Base-by-base conservation (phyloP, 1,284 basidiomycete genomes). In the Schizopora paradoxa region DNA sequence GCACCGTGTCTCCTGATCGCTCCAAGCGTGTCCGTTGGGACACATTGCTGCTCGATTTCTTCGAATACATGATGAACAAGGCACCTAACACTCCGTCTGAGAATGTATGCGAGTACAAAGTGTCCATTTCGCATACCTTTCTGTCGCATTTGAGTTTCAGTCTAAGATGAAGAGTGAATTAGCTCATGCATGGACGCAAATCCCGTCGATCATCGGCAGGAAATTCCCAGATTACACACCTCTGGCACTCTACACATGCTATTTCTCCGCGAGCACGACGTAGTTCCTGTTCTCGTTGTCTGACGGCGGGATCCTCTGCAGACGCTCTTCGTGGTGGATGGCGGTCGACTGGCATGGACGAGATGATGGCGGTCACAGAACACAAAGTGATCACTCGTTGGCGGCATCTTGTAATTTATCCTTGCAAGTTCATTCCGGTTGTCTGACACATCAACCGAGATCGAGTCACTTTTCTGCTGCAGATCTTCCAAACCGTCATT, bases 91-190 rank as follows among this genome's bases (percentile, higher is more conserved):
- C 21, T 6, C 5, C 26, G 18, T 13, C 34, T 51, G 36, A 65
- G 54, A 62, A 10, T 40, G 13, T 38, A 41, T 27, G 37, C 25
- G 22, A 45, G 49, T 77, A 59, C 79, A 83, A 6, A 79, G n/a
- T n/a, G n/a, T n/a, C n/a, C n/a, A 80, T 56, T 78, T 80, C 82
- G 6, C 82, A 81, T 48, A 86, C 81, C 52, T 81, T 73, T 68
- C 84, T 86, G 72, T 86, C 82, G 64, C 83, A 86, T 58, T 79
- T 82, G 55, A 82, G 77, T 63, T 82, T 85, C 62, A 80, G 72
- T 63, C 83, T 84, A 51, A 13, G 27, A 14, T 40, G 28, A 29
- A 27, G 28, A 33, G 36, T 39, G 43, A 54, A 53, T 44, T 49
- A 53, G 54, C 52, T 56, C 45, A 55, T 51, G 48, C 53, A 39